Conservation (phyloP, 495 filamentous ascomycete genomes). For the Podospora comata region DNA sequence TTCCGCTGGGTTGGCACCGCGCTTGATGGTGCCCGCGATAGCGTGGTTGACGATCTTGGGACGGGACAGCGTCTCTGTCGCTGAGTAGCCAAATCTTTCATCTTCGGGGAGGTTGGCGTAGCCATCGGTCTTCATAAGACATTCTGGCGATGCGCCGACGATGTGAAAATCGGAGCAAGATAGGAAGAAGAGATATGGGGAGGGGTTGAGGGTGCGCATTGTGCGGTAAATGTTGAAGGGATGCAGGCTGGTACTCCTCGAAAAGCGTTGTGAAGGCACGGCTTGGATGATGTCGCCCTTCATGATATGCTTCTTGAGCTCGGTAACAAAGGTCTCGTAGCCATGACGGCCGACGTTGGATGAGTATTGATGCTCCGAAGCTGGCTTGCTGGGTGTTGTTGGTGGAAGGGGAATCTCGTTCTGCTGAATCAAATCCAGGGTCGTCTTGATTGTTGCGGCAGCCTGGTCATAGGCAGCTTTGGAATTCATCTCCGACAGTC, state of each 20-base stretch:
- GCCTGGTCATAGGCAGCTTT: conserved; percentile 65
- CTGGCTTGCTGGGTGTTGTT: conserved; percentile 65
- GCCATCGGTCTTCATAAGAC: conserved; percentile 81
- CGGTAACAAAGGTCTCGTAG: conserved; percentile 80
- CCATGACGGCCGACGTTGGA: conserved; percentile 89
- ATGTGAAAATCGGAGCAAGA: conserved; percentile 89
- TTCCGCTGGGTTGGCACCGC: conserved; percentile 74
- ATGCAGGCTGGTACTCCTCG: conserved; percentile 82
- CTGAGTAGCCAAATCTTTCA: conserved; percentile 28
- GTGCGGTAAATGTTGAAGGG: conserved; percentile 99
- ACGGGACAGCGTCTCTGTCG: conserved; percentile 33
- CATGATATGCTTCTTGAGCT: conserved; percentile 81
- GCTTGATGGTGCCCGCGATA: conserved; percentile 90
- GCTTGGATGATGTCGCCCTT: conserved; percentile 95
- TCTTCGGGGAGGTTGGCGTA: conserved; percentile 31
- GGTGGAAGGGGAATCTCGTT: conserved; percentile 74
- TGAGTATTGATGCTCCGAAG: conserved; percentile 64
- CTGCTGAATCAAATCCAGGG: conserved; percentile 64
- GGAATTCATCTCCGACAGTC: conserved; percentile 34
- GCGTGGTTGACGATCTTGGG: conserved; percentile 93
- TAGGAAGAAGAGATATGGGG: conserved; percentile 95
- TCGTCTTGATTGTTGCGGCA: conserved; percentile 57
- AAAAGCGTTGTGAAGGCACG: conserved; percentile 89
- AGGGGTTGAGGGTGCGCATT: conserved; percentile 91
- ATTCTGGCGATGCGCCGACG: conserved; percentile 88